Percentiles rank a stretch among this genome's conserved stretches.
phyloP scores from a whole-genome alignment of 179 eudicot species.

The Vitellaria paradoxa region DNA sequence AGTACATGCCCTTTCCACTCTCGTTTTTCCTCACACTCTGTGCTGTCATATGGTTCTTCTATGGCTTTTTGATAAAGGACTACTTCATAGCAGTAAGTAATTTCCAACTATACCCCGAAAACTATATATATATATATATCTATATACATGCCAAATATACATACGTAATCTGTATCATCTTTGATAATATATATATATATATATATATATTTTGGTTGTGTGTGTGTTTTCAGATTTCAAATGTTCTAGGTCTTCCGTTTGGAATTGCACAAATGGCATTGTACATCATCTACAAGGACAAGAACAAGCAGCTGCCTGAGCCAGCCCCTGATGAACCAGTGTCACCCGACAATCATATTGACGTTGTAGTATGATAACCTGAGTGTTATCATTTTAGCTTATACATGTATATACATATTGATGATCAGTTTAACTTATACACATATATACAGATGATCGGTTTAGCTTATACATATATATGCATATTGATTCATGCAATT shows the following conservation, averaged over 20 bases:
- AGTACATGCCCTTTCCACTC: slow-evolving; percentile 75
- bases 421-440: too few relatives aligned
- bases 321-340: neutral
- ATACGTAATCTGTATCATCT: neutral
- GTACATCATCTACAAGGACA: too few relatives aligned
- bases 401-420: too few relatives aligned
- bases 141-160: too few relatives aligned
- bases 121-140: too few relatives aligned
- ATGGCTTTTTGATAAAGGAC: slow-evolving; percentile 61
- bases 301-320: too few relatives aligned
- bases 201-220: neutral
- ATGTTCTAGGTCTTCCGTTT: slow-evolving; percentile 57
- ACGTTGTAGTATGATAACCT: too few relatives aligned
- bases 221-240: slow-evolving; percentile 46
- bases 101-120: neutral
- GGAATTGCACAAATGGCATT: slow-evolving; percentile 69
- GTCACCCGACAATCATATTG: neutral
- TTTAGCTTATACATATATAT: too few relatives aligned
- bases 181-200: neutral
- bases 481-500: too few relatives aligned
- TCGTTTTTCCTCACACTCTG: slow-evolving; percentile 73
- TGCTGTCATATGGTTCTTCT: slow-evolving; percentile 70
- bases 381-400: too few relatives aligned
- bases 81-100: slow-evolving; percentile 73
- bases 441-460: too few relatives aligned